Conservation (phyloP, 208 protist species). For the Acanthamoeba castellanii region DNA sequence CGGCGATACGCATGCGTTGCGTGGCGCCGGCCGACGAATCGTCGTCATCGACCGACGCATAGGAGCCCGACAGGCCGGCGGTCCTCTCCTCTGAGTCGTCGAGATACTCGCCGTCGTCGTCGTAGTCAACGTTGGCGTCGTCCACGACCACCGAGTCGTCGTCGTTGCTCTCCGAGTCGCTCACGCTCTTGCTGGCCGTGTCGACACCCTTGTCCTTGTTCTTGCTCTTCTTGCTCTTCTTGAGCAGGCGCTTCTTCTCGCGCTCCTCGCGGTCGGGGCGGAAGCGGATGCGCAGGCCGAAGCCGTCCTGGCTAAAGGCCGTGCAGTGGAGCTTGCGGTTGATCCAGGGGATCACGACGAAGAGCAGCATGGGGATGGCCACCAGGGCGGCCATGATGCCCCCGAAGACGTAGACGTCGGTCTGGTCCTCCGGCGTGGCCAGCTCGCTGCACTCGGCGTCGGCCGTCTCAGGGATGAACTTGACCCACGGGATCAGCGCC, state of each 20-base stretch:
- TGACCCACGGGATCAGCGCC: constrained; percentile 51
- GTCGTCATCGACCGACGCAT: not conserved
- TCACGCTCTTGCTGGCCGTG: not conserved
- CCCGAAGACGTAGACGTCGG: constrained; percentile 58
- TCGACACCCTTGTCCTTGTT: not conserved
- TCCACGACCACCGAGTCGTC: not conserved
- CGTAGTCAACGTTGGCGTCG: not conserved
- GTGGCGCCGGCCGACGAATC: not conserved
- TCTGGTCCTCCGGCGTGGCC: constrained; percentile 1
- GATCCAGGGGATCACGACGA: constrained; percentile 12
- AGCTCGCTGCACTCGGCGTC: constrained; percentile 61
- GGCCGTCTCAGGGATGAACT: constrained; percentile 55
- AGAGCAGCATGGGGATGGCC: constrained; percentile 41
- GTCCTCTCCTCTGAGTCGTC: not conserved
- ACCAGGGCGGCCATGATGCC: constrained; percentile 29
- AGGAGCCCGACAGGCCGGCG: not conserved
- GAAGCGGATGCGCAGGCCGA: constrained; percentile 40
- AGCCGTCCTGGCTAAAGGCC: constrained; percentile 24
- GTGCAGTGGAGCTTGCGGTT: constrained; percentile 63
- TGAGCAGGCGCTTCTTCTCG: not conserved
- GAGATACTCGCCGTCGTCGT: not conserved
- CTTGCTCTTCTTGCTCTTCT: constrained; percentile 43
- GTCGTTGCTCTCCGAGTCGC: not conserved
- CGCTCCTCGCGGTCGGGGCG: not conserved
- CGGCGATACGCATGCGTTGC: not conserved